phyloP scores from a whole-genome alignment of 192 early-diverging fungal genomes.

The Podila minutissima region DNA sequence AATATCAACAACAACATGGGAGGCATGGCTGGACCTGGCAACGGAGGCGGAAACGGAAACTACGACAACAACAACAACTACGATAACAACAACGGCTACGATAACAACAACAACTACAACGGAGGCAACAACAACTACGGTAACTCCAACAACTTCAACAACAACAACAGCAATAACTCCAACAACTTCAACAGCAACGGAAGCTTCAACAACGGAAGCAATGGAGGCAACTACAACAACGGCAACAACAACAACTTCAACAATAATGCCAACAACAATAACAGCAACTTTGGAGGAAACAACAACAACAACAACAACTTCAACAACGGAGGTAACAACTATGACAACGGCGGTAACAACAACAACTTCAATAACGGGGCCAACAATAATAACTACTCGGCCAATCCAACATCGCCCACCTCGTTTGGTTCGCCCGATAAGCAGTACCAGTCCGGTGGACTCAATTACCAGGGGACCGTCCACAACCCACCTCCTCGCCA shows the following conservation, averaged over 20 bases:
- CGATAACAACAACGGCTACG: background rate
- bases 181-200: constrained; percentile 13
- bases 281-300: background rate
- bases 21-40: background rate
- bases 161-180: constrained; percentile 7
- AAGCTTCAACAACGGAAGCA: background rate
- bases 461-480: constrained; percentile 41
- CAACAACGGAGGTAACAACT: constrained; percentile 7
- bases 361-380: constrained; percentile 5
- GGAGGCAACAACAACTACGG: constrained; percentile 5
- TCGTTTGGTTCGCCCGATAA: constrained; percentile 9
- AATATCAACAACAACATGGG: constrained; percentile 9
- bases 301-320: constrained; percentile 1
- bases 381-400: constrained; percentile 8
- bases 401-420: background rate
- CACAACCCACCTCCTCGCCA: constrained; percentile 15
- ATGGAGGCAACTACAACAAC: background rate
- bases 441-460: constrained; percentile 16
- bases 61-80: background rate
- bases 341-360: constrained; percentile 14
- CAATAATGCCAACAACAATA: constrained; percentile 10
- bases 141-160: constrained; percentile 3
- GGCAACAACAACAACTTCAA: constrained; percentile 4
- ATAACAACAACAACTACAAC: background rate
- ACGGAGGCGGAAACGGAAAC: background rate